Percentiles rank a stretch among this genome's conserved stretches.
Conservation (phyloP, 371 early-diverging fungal species). For the Umbelopsis sp. region DNA sequence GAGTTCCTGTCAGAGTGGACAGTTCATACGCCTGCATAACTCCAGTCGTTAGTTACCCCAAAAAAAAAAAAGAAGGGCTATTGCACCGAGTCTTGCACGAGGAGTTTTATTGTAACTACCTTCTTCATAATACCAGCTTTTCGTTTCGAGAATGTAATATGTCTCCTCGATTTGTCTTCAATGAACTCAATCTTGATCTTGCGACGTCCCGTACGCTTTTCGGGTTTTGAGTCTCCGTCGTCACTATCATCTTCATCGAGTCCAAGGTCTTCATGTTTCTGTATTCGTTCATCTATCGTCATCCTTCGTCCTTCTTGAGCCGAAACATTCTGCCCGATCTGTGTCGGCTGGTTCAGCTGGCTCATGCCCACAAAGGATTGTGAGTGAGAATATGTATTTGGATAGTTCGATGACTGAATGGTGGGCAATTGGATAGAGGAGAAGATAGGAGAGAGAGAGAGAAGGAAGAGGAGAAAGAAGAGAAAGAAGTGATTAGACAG, state of each 20-base stretch:
- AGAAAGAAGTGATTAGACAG: not conserved
- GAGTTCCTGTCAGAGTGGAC: slow-evolving; percentile 94
- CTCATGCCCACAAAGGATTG: slow-evolving; percentile 13
- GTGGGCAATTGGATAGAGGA: slow-evolving; percentile 9
- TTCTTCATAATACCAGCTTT: slow-evolving; percentile 99
- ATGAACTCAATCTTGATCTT: slow-evolving; percentile 96
- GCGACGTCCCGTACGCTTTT: slow-evolving; percentile 76
- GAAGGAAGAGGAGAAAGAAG: not conserved
- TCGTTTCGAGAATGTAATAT: slow-evolving; percentile 96
- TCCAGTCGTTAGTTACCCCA: not conserved
- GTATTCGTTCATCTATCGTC: slow-evolving; percentile 16
- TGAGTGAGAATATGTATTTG: slow-evolving; percentile 11
- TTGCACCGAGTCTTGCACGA: no score
- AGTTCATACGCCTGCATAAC: slow-evolving; percentile 88
- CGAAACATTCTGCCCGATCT: slow-evolving; percentile 9
- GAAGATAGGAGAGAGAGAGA: not conserved
- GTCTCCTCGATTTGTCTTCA: slow-evolving; percentile 87
- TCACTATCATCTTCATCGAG: slow-evolving; percentile 13
- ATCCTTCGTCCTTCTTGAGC: not conserved
- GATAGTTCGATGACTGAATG: slow-evolving; percentile 16
- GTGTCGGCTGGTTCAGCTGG: slow-evolving; percentile 4
- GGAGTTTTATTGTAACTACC: slow-evolving; percentile 29
- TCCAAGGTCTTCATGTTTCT: slow-evolving; percentile 8
- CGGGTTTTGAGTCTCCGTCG: slow-evolving; percentile 8
- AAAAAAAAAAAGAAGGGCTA: no score